A percentile compares a stretch with the other conserved stretches of the same genome.
Evolutionary conservation across 2,329 filamentous ascomycete genomes (phyloP).

Genomic region (Zalaria sp.): DNA sequence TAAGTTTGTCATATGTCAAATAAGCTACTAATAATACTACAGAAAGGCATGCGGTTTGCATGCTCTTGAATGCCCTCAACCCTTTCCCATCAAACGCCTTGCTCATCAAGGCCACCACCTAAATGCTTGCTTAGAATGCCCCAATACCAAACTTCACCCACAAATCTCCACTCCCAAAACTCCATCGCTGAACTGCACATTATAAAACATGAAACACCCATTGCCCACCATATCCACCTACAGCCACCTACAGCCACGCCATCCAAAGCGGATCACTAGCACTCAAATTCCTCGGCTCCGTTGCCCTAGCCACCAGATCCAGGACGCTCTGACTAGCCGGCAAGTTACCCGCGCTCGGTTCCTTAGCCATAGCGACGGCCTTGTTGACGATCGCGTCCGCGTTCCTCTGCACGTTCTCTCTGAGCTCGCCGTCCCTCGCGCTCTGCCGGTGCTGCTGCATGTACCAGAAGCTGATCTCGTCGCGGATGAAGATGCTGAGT

Average conservation of each 20-base stretch:
- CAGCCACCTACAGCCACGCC: slow-evolving; percentile 63
- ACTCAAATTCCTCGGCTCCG: slow-evolving; percentile 79
- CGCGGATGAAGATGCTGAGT: slow-evolving; percentile 83
- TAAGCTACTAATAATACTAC: too few species aligned
- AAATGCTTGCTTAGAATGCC: too few species aligned
- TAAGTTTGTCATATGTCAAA: too few species aligned
- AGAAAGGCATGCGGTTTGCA: too few species aligned
- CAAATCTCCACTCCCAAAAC: too few species aligned
- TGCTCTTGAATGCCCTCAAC: too few species aligned
- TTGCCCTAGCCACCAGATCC: slow-evolving; percentile 81
- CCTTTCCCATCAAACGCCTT: too few species aligned
- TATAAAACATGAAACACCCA: too few species aligned
- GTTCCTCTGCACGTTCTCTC: slow-evolving; percentile 72
- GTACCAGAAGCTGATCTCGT: slow-evolving; percentile 98
- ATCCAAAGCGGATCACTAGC: slow-evolving; percentile 93
- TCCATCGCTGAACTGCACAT: too few species aligned
- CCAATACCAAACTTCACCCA: too few species aligned
- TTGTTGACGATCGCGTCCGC: slow-evolving; percentile 86
- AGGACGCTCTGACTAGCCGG: slow-evolving; percentile 96
- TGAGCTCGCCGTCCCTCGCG: slow-evolving; percentile 53
- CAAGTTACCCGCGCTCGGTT: slow-evolving; percentile 51
- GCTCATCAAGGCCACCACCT: too few species aligned
- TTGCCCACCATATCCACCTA: too few species aligned
- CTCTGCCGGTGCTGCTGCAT: slow-evolving; percentile 58
- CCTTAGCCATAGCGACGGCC: slow-evolving; percentile 63